These are phyloP conservation scores for Ilyonectria robusta DNA, from an alignment of 2,329 filamentous ascomycete genomes.

Conservation along the genomic window DNA sequence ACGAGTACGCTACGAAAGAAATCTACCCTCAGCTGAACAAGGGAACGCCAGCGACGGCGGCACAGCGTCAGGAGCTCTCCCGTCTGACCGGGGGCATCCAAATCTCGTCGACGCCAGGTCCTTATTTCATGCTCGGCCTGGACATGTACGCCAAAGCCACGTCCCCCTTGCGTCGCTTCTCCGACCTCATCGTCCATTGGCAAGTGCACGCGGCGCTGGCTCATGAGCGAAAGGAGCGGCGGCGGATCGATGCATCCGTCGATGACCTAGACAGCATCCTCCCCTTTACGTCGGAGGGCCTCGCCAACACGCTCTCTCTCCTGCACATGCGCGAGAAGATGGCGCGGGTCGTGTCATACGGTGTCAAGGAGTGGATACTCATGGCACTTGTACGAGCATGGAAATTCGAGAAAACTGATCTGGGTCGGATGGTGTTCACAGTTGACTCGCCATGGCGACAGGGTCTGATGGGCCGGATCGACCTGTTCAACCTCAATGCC, in stretches of 20 bases:
- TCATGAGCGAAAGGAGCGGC: conserved; percentile 56
- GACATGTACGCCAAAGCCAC: conserved; percentile 75
- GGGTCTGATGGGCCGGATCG: conserved; percentile 59
- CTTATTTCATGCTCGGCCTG: conserved; percentile 70
- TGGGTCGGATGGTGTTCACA: conserved; percentile 64
- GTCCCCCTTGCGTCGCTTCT: conserved; percentile 75
- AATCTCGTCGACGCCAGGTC: conserved; percentile 66
- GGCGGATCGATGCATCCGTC: conserved; percentile 42
- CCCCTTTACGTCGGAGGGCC: conserved; percentile 59
- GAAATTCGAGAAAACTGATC: conserved; percentile 66
- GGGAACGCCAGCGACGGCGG: conserved; percentile 52
- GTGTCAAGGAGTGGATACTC: conserved; percentile 67
- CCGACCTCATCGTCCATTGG: conserved; percentile 76
- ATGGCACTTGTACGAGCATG: conserved; percentile 74
- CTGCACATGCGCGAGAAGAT: conserved; percentile 68
- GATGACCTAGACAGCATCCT: conserved; percentile 56
- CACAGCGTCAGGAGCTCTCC: conserved; percentile 49
- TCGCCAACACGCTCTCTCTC: conserved; percentile 63
- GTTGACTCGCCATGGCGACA: conserved; percentile 57
- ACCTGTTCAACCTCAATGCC: conserved; percentile 66
- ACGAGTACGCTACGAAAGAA: conserved; percentile 54
- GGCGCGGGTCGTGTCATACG: conserved; percentile 60
- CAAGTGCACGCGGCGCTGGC: conserved; percentile 73
- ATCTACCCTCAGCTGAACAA: conserved; percentile 52
- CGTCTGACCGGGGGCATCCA: conserved; percentile 63